Evolutionary conservation across 1,139 yeast species (phyloP).

Genomic region (Arxiozyma telluris): DNA sequence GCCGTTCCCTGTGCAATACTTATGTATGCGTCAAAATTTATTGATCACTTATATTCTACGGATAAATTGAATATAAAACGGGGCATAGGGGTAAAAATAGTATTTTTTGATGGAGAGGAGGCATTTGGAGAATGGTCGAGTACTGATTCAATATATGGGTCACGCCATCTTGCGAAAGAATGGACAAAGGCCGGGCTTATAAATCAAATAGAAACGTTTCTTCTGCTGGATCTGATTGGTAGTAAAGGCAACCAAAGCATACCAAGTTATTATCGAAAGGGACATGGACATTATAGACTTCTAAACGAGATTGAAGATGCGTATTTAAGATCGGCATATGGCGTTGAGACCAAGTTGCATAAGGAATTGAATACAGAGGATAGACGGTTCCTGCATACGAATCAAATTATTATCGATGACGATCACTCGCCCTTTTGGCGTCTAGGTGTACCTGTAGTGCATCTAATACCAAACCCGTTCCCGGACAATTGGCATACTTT

Average conservation of each 20-base stretch:
- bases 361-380: slow-evolving; percentile 1
- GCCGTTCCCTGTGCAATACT: slow-evolving; percentile 49
- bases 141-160: slow-evolving; percentile 47
- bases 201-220: slow-evolving; percentile 34
- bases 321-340: slow-evolving; percentile 3
- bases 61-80: slow-evolving; percentile 2
- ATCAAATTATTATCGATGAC: slow-evolving; percentile 36
- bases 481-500: slow-evolving; percentile 46
- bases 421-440: slow-evolving; percentile 46
- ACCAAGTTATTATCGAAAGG: slow-evolving; percentile 32
- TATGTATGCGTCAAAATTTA: slow-evolving; percentile 36
- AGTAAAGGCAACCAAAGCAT: slow-evolving; percentile 6
- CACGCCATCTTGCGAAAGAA: slow-evolving; percentile 39
- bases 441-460: slow-evolving; percentile 41
- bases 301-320: slow-evolving; percentile 31
- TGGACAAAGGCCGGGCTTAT: slow-evolving; percentile 30
- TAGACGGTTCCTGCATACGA: slow-evolving; percentile 10
- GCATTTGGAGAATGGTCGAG: slow-evolving; percentile 43
- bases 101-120: slow-evolving; percentile 55
- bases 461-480: slow-evolving; percentile 42
- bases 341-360: background rate
- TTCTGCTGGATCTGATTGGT: slow-evolving; percentile 45
- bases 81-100: slow-evolving; percentile 37
- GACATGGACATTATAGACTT: slow-evolving; percentile 35
- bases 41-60: slow-evolving; percentile 13